Evolutionary conservation across 352 stramenopile species (phyloP), one percentile per base, ranked within the genome.

Genomic region (Globisporangium solare): DNA sequence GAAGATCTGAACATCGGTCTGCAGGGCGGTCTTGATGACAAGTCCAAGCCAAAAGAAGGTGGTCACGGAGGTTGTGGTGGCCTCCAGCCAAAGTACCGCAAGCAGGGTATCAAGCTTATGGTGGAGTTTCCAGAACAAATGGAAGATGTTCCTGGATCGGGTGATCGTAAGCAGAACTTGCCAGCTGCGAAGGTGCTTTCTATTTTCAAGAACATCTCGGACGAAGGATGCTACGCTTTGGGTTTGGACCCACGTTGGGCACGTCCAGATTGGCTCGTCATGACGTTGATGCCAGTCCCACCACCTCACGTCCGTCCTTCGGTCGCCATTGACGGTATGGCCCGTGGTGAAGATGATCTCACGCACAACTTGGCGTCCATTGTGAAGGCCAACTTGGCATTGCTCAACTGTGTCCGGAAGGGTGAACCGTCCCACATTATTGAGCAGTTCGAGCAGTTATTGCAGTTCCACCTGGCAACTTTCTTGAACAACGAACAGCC

Each of bases 401-500:
- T 99, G 53, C 79, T 98, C 50, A 95, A 98, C 56, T 96, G 92
- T 47, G 93, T 98, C 49, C 76, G 86, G 47, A 98, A 98, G 71
- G 97, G 96, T 35, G 95, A 99, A 68, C 83, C 88, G 18, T 90
- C 91, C 14, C 90, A 98, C 65, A 98, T 99, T 47, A 97, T 99
- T 45, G 88, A 98, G 31, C 93, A 98, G 68, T 92, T 94, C 54
- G 84, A 94, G 58, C 82, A 92, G 63, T 54, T 94, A 24, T 56
- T 94, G 54, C 84, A 94, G 69, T 94, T 93, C 70, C 83, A 94
- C 49, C 69, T 92, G 39, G 79, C 79, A 11, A 94, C 86, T 27
- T 98, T 99, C 58, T 89, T 99, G 54, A 98, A 99, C 76, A 99
- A 99, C 69, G 95, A 99, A 66, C 79, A 98, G 58, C 75, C 89